Evolutionary conservation across 2,329 filamentous ascomycete genomes (phyloP).

Genomic region (Cladophialophora exuberans): DNA sequence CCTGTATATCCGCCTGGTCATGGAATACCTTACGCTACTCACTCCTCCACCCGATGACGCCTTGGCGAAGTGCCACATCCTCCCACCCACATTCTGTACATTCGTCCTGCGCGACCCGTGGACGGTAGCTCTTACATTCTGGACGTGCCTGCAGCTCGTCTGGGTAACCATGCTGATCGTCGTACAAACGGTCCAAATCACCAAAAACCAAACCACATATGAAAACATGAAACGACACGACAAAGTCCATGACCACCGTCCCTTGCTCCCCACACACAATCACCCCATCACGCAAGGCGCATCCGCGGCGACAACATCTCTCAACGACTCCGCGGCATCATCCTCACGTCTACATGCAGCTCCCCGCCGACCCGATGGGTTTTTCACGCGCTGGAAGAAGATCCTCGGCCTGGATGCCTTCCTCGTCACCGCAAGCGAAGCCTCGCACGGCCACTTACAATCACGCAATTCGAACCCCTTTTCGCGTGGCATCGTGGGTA

Average conservation of each 20-base stretch:
- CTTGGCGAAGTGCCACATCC: slow-evolving; percentile 66
- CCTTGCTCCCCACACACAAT: slow-evolving; percentile 50
- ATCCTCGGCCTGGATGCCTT: slow-evolving; percentile 92
- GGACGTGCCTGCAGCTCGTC: slow-evolving; percentile 81
- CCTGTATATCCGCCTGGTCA: slow-evolving; percentile 70
- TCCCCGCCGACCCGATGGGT: slow-evolving; percentile 66
- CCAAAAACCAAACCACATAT: slow-evolving; percentile 90
- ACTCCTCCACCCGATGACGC: slow-evolving; percentile 25
- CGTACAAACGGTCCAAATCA: slow-evolving; percentile 90
- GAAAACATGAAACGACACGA: slow-evolving; percentile 82
- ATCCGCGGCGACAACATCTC: slow-evolving; percentile 37
- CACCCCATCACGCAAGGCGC: slow-evolving; percentile 46
- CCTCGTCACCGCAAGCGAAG: slow-evolving; percentile 82
- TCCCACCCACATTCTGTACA: slow-evolving; percentile 75
- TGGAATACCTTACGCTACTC: slow-evolving; percentile 54
- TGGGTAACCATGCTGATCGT: slow-evolving; percentile 98
- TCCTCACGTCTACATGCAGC: slow-evolving; percentile 42
- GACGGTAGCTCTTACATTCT: slow-evolving; percentile 76
- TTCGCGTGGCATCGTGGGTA: slow-evolving; percentile 77
- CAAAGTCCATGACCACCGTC: slow-evolving; percentile 38
- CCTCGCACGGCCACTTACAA: slow-evolving; percentile 52
- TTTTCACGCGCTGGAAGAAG: slow-evolving; percentile 77
- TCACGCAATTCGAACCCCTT: slow-evolving; percentile 73
- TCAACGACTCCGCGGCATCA: slow-evolving; percentile 32
- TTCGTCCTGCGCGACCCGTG: slow-evolving; percentile 81